phyloP scores from a whole-genome alignment of 257 asterid genomes.

The Capsicum rhomboideum region DNA sequence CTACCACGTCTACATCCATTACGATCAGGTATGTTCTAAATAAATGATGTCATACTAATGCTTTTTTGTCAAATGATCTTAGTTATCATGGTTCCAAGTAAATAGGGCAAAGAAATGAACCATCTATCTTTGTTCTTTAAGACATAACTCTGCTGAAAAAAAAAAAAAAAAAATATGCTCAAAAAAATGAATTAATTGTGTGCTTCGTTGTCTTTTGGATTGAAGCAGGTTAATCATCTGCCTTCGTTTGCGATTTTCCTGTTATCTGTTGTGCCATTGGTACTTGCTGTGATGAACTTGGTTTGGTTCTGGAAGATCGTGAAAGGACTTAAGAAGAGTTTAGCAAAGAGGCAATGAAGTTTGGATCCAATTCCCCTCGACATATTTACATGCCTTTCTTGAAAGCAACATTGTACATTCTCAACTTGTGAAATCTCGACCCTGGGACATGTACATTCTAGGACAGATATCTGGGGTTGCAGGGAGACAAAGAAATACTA shows the following conservation, averaged over 20 bases:
- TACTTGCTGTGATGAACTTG: constrained; percentile 48
- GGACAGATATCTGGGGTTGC: background rate
- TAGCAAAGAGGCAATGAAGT: constrained; percentile 44
- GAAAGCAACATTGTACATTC: background rate
- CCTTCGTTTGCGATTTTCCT: constrained; percentile 29
- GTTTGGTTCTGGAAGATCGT: constrained; percentile 67
- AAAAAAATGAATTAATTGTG: background rate
- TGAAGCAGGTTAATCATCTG: constrained; percentile 50
- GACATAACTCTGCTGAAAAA: background rate
- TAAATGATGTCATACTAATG: background rate
- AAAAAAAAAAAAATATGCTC: no score
- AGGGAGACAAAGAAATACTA: background rate
- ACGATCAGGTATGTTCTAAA: constrained; percentile 41
- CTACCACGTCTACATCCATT: constrained; percentile 31
- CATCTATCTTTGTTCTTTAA: background rate
- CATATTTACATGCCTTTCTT: background rate
- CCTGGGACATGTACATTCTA: constrained; percentile 6
- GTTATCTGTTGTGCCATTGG: constrained; percentile 30
- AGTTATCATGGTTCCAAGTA: background rate
- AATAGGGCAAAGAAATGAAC: background rate
- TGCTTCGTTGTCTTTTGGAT: background rate
- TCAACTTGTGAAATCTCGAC: constrained; percentile 9
- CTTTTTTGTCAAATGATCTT: background rate
- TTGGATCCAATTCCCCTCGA: background rate
- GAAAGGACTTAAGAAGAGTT: constrained; percentile 53